phyloP scores from a whole-genome alignment of 2,329 filamentous ascomycete species.

The Scedosporium dehoogii region DNA sequence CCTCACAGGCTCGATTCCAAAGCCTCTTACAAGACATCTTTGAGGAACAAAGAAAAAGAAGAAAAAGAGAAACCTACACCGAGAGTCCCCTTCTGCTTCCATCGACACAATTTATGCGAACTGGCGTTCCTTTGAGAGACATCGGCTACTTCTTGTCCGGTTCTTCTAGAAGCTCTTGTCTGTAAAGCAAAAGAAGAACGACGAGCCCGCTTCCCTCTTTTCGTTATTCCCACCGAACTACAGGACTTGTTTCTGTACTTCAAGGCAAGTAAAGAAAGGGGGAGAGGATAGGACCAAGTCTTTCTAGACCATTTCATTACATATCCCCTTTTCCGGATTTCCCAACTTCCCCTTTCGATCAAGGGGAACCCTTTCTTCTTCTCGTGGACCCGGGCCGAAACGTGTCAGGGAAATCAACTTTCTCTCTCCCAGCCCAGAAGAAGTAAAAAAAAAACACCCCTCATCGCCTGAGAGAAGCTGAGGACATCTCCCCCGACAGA shows the following conservation, averaged over 20 bases:
- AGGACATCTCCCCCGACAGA: not conserved
- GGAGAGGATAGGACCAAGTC: not conserved
- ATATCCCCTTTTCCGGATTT: not conserved
- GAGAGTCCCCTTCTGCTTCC: not conserved
- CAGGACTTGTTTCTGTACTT: not conserved
- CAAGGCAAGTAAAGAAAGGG: not conserved
- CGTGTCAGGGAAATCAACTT: not conserved
- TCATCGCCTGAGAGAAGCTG: too few relatives aligned
- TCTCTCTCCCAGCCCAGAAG: not conserved
- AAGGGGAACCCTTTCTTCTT: not conserved
- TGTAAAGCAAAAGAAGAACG: not conserved
- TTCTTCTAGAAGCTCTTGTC: not conserved
- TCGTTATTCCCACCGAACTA: not conserved
- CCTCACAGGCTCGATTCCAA: conserved; percentile 3
- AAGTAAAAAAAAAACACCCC: too few relatives aligned
- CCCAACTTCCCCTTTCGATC: not conserved
- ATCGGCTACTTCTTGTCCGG: not conserved
- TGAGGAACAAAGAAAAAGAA: not conserved
- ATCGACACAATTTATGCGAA: not conserved
- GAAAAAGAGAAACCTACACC: not conserved
- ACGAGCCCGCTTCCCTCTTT: not conserved
- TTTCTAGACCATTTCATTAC: not conserved
- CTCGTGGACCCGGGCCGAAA: not conserved
- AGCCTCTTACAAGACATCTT: not conserved
- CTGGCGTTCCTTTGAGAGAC: not conserved